Conservation (phyloP, 2,329 filamentous ascomycete species). For the Sarocladium brachiariae region DNA sequence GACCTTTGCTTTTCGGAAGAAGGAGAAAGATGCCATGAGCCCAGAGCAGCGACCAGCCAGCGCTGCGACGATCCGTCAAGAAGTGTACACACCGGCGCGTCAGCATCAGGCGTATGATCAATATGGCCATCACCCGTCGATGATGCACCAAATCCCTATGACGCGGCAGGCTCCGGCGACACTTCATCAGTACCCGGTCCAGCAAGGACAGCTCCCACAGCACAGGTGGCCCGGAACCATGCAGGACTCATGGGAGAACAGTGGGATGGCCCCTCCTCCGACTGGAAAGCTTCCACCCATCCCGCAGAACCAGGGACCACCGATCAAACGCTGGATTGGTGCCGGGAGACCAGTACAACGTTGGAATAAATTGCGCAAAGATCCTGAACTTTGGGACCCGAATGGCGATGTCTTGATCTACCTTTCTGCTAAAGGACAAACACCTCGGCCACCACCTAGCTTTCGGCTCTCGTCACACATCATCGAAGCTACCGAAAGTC, state of each 20-base stretch:
- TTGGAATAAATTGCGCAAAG: conserved; percentile 53
- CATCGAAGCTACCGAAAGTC: conserved; percentile 50
- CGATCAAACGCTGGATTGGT: conserved; percentile 48
- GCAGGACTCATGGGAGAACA: conserved; percentile 14
- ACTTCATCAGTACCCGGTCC: conserved; percentile 12
- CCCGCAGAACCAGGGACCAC: conserved; percentile 27
- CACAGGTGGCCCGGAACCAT: conserved; percentile 11
- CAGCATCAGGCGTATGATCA: conserved; percentile 2
- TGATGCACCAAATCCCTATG: conserved; percentile 11
- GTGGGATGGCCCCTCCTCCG: conserved; percentile 30
- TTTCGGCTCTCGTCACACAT: conserved; percentile 53
- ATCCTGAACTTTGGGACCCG: conserved; percentile 54
- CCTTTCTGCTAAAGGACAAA: conserved; percentile 37
- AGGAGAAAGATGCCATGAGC: conserved; percentile 33
- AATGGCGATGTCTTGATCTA: conserved; percentile 55
- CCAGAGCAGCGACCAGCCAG: conserved; percentile 15
- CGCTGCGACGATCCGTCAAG: conserved; percentile 16
- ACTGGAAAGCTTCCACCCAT: conserved; percentile 36
- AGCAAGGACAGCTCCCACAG: conserved; percentile 14
- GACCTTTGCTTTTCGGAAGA: conserved; percentile 43
- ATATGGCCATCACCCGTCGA: conserved; percentile 12
- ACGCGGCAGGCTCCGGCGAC: conserved; percentile 13
- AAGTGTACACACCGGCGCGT: conserved; percentile 12
- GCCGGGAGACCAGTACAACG: conserved; percentile 39
- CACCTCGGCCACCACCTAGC: conserved; percentile 30